Evolutionary conservation across 345 rosid species (phyloP).

Genomic region (Corymbia maculata): DNA sequence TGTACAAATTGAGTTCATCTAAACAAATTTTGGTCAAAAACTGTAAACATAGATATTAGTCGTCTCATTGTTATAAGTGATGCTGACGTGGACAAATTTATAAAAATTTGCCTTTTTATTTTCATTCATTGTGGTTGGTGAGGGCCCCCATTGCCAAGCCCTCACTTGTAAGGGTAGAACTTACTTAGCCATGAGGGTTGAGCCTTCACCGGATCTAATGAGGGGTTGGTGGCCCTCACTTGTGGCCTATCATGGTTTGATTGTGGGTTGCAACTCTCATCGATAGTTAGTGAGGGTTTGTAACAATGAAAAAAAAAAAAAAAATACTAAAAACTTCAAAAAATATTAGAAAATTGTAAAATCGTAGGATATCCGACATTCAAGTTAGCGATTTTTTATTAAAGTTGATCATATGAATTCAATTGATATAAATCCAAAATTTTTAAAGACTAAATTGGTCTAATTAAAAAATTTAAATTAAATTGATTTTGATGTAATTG

Average conservation of each 20-base stretch:
- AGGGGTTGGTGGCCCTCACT: accelerated
- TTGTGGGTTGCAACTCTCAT: accelerated
- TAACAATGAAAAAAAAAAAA: no score
- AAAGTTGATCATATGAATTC: accelerated
- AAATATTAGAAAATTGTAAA: no score
- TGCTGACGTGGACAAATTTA: no score
- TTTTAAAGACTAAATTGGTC: no score
- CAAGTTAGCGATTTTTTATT: no score
- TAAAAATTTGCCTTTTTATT: no score
- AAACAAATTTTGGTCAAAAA: no score
- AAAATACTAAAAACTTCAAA: no score
- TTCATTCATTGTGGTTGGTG: background rate
- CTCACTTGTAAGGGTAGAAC: accelerated
- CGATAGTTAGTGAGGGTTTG: accelerated
- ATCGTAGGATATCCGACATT: accelerated
- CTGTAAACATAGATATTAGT: no score
- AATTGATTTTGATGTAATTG: no score
- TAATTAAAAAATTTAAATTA: no score
- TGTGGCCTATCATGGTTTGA: accelerated
- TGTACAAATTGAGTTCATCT: accelerated
- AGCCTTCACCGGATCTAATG: background rate
- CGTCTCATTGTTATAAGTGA: accelerated
- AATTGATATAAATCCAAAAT: background rate
- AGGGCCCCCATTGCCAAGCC: accelerated
- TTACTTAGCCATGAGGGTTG: background rate